These are phyloP conservation scores for Phytophthora fragariaefolia DNA, from an alignment of 352 stramenopile genomes.

Conservation along the genomic window DNA sequence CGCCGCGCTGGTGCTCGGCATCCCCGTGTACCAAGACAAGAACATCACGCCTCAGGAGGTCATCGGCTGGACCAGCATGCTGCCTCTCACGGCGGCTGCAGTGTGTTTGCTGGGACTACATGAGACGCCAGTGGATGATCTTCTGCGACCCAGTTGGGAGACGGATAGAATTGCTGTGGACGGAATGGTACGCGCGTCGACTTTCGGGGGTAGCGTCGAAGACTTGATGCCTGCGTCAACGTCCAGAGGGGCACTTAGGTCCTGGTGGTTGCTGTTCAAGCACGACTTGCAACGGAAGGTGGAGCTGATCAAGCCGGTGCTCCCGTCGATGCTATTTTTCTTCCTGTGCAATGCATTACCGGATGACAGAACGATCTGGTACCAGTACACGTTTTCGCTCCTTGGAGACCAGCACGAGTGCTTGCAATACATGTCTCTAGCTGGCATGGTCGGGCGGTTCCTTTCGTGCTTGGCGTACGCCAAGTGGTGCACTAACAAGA, in stretches of 20 bases:
- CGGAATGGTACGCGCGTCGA: neutral
- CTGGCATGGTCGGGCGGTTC: constrained; percentile 73
- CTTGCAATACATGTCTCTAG: constrained; percentile 75
- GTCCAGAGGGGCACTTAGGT: constrained; percentile 21
- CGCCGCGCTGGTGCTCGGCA: constrained; percentile 58
- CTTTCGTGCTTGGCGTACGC: constrained; percentile 80
- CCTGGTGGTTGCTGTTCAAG: constrained; percentile 58
- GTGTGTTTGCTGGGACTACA: constrained; percentile 61
- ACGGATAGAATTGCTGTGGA: neutral
- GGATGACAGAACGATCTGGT: constrained; percentile 72
- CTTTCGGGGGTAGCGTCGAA: neutral
- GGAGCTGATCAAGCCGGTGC: constrained; percentile 55
- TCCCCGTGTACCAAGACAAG: constrained; percentile 74
- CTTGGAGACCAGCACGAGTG: constrained; percentile 66
- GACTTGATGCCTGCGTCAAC: constrained; percentile 7
- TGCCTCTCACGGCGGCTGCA: constrained; percentile 59
- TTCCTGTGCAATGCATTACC: constrained; percentile 80
- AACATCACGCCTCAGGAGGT: constrained; percentile 51
- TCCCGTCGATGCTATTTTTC: constrained; percentile 85
- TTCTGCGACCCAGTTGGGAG: neutral
- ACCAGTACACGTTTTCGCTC: constrained; percentile 82
- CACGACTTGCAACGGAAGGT: constrained; percentile 51
- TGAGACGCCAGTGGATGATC: constrained; percentile 38
- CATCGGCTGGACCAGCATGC: constrained; percentile 67
- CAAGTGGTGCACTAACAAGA: constrained; percentile 64